Conservation (phyloP, 345 rosid species). For the Lumnitzera racemosa region DNA sequence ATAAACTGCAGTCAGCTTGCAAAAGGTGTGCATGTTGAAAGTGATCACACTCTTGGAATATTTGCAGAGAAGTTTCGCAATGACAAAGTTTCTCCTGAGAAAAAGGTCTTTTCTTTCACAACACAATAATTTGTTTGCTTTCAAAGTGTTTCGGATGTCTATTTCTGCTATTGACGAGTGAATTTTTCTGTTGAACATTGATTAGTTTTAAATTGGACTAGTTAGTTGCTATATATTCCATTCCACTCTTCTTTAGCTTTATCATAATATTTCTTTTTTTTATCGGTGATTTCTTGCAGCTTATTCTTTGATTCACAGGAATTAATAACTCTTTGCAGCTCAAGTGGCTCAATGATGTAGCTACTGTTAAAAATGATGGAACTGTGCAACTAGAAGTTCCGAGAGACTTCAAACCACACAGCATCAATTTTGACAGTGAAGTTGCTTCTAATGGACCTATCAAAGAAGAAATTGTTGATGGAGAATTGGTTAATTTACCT, state of each 20-base stretch:
- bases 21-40: slow-evolving; percentile 4
- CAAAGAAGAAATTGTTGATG: slow-evolving; percentile 20
- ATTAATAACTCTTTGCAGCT: slow-evolving; percentile 23
- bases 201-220: too few relatives aligned
- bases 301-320: too few relatives aligned
- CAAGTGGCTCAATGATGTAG: slow-evolving; percentile 33
- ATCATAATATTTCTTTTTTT: too few relatives aligned
- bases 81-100: slow-evolving; percentile 34
- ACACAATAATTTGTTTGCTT: too few relatives aligned
- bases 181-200: too few relatives aligned
- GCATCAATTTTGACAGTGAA: slow-evolving; percentile 21
- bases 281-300: too few relatives aligned
- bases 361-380: slow-evolving; percentile 33
- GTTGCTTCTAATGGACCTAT: slow-evolving; percentile 15
- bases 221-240: too few relatives aligned
- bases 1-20: slow-evolving; percentile 12
- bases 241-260: neutral
- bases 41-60: slow-evolving; percentile 8
- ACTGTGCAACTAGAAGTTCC: slow-evolving; percentile 50
- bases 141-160: too few relatives aligned
- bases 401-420: slow-evolving; percentile 21
- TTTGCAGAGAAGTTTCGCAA: slow-evolving; percentile 30
- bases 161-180: too few relatives aligned
- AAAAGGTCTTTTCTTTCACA: slow-evolving; percentile 28
- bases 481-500: slow-evolving; percentile 19